A percentile compares a stretch with the other conserved stretches of the same genome.
Evolutionary conservation across 2,329 filamentous ascomycete species (phyloP).

Genomic region (Alternaria conjuncta): DNA sequence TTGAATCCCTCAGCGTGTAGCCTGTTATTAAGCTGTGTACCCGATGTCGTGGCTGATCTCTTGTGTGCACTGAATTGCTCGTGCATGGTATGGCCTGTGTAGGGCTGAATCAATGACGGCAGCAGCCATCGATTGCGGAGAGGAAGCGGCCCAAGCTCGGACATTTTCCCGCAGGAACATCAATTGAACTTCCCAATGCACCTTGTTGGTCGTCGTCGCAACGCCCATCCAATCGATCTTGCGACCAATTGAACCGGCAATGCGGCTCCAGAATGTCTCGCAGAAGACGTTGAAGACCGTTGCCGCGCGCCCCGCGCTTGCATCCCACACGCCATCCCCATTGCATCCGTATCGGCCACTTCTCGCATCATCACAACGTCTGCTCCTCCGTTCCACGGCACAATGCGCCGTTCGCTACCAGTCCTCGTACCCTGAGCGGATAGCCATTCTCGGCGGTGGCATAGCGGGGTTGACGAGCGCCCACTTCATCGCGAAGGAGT

Average conservation of each 20-base stretch:
- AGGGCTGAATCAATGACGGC: constrained; percentile 20
- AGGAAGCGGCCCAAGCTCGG: constrained; percentile 13
- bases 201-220: constrained; percentile 7
- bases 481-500: constrained; percentile 74
- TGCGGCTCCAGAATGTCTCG: constrained; percentile 46
- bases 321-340: constrained; percentile 22
- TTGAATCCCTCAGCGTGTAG: neutral
- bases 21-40: neutral
- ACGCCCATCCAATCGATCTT: neutral
- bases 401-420: constrained; percentile 22
- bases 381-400: constrained; percentile 8
- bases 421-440: constrained; percentile 41
- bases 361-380: constrained; percentile 22
- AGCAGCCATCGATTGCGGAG: constrained; percentile 1
- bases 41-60: neutral
- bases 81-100: constrained; percentile 7
- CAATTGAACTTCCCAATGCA: constrained; percentile 3
- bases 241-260: constrained; percentile 38
- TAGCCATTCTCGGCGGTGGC: constrained; percentile 60
- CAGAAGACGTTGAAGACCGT: constrained; percentile 41
- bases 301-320: constrained; percentile 24
- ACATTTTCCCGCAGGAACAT: constrained; percentile 7
- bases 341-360: constrained; percentile 12
- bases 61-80: neutral
- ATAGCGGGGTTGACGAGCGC: constrained; percentile 60